Evolutionary conservation across 139 green algal species (phyloP).

Genomic region (Astrephomene gubernaculifera): DNA sequence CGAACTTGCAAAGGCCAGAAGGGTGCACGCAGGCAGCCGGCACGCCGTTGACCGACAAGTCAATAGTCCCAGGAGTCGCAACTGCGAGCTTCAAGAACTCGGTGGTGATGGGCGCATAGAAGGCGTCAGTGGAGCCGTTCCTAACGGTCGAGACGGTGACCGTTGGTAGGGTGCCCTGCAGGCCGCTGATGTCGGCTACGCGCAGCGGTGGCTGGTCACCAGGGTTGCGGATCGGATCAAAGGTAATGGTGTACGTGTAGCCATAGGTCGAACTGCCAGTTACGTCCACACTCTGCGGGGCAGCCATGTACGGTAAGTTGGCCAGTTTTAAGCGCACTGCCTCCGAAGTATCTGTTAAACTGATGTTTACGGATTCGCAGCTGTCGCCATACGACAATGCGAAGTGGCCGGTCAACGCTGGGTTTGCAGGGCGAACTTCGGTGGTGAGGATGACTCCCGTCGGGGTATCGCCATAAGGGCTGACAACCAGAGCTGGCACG

Average conservation of each 20-base stretch:
- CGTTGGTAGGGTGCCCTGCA: background rate
- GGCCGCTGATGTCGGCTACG: background rate
- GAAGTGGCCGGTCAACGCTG: background rate
- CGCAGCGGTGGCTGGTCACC: constrained; percentile 32
- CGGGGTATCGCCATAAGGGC: background rate
- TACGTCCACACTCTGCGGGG: background rate
- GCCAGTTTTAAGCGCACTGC: background rate
- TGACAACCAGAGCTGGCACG: background rate
- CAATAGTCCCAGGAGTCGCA: background rate
- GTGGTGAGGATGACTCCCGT: background rate
- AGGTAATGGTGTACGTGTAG: constrained; percentile 35
- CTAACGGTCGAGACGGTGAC: background rate
- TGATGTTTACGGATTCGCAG: constrained; percentile 10
- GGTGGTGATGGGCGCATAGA: constrained; percentile 41
- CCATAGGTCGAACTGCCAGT: background rate
- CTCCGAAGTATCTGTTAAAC: background rate
- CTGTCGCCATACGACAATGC: background rate
- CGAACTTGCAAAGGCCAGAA: constrained; percentile 34
- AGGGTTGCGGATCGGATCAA: constrained; percentile 34
- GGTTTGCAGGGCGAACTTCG: background rate
- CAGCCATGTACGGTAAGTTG: background rate
- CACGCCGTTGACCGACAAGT: constrained; percentile 32
- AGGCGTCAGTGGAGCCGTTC: constrained; percentile 40
- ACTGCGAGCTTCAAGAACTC: constrained; percentile 46
- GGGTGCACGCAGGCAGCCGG: constrained; percentile 32